Conservation (phyloP, 2,329 filamentous ascomycete genomes). For the Penicillium vulpinum region DNA sequence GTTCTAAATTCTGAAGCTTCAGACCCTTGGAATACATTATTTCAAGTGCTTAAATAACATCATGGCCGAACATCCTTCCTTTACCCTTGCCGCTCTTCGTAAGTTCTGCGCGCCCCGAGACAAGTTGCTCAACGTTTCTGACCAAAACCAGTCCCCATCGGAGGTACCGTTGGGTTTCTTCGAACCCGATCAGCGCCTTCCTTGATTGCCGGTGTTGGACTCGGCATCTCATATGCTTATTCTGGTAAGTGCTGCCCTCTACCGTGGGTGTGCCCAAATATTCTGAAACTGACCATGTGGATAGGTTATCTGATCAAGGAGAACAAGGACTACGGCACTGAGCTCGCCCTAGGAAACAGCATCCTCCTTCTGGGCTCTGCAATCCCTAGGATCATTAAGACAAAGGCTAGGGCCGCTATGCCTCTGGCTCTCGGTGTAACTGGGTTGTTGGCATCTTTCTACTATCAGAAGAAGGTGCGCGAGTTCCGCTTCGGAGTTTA, state of each 20-base stretch:
- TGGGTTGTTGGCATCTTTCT: slow-evolving; percentile 2
- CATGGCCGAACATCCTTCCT: slow-evolving; percentile 9
- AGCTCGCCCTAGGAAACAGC: slow-evolving; percentile 22
- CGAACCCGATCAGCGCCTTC: slow-evolving; percentile 19
- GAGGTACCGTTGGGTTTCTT: slow-evolving; percentile 18
- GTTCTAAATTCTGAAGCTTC: background rate
- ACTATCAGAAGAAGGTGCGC: slow-evolving; percentile 6
- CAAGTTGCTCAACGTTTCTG: background rate
- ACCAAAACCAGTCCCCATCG: slow-evolving; percentile 13
- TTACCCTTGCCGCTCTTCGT: slow-evolving; percentile 5
- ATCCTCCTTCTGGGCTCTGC: slow-evolving; percentile 17
- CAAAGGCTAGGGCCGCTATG: slow-evolving; percentile 12
- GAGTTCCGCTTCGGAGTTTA: slow-evolving; percentile 6
- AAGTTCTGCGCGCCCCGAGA: background rate
- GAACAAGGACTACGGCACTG: slow-evolving; percentile 24
- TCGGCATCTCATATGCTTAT: slow-evolving; percentile 19
- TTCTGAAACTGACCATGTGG: background rate
- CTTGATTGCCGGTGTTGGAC: slow-evolving; percentile 19
- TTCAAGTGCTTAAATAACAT: background rate
- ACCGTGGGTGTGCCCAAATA: background rate
- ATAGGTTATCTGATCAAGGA: slow-evolving; percentile 20
- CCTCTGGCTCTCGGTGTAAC: slow-evolving; percentile 15
- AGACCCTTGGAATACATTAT: background rate
- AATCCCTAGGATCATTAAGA: slow-evolving; percentile 15
- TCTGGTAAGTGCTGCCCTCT: slow-evolving; percentile 2